These are phyloP conservation scores for Tilletia setariae DNA, from an alignment of 1,284 basidiomycete genomes.

Conservation along the genomic window DNA sequence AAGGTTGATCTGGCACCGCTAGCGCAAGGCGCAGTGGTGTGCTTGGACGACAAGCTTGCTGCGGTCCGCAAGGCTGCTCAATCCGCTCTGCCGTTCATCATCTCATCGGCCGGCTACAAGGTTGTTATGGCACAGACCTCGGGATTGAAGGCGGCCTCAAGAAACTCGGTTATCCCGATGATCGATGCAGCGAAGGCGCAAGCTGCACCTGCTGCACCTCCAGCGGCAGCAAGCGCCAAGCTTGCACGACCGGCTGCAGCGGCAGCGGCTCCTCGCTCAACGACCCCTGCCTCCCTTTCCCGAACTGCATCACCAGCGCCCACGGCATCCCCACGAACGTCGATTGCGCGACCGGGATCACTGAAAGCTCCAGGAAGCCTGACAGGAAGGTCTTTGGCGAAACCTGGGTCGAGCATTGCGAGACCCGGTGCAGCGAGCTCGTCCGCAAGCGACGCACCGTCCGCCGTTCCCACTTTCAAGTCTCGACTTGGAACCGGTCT, in stretches of 20 bases:
- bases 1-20: conserved; percentile 73
- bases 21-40: conserved; percentile 69
- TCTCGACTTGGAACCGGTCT: conserved; percentile 18
- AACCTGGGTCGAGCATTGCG: background rate
- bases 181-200: conserved; percentile 66
- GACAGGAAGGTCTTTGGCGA: background rate
- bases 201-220: conserved; percentile 33
- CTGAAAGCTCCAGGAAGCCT: conserved; percentile 31
- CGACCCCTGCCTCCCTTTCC: conserved; percentile 10
- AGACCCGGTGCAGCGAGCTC: background rate
- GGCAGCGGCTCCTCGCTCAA: background rate
- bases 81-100: conserved; percentile 73
- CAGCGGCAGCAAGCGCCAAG: conserved; percentile 27
- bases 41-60: conserved; percentile 83
- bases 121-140: conserved; percentile 80
- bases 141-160: conserved; percentile 86
- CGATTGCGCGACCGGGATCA: conserved; percentile 29
- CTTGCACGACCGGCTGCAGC: conserved; percentile 4
- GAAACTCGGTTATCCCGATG: conserved; percentile 75
- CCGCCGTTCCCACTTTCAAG: conserved; percentile 17
- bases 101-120: conserved; percentile 75
- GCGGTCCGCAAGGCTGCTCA: conserved; percentile 91
- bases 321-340: conserved; percentile 22
- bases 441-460: background rate
- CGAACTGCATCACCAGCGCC: conserved; percentile 21